Base-by-base conservation (phyloP, 2,329 filamentous ascomycete species). In the Sordariomycetes sp. region DNA sequence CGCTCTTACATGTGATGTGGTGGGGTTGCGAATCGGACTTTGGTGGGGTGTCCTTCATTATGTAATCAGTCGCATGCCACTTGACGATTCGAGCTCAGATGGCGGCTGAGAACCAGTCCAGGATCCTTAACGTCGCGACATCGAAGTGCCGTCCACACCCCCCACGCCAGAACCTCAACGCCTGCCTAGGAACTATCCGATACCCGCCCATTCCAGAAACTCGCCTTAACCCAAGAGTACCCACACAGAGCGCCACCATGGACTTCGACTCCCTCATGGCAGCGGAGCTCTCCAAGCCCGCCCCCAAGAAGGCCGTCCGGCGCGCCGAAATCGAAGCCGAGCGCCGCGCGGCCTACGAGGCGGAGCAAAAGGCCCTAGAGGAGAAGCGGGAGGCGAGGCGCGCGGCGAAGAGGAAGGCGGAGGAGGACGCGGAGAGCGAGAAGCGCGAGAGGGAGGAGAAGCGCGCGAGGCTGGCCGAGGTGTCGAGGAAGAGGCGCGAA, bases 211-310 rank as follows among this genome's bases (percentile, higher is more conserved):
- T 6, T 12, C 36, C 5, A 39, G 12, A 13, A 12, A 39, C 36
- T 4, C 36, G 36, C 17, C 10, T 39, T 12, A 39, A 32, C 28
- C 28, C 28, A 8, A 32, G 8, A 32, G 4, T 3, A 32, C 28
- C 28, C 3, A 20, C 3, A 24, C 45, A 50, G 15, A 5, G 6
- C n/a, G n/a, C 10, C 48, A 76, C 60, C 63, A 99, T 99, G 94
- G 91, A 99, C 72, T 99, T 99, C 75, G 90, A 90, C 60, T 82
- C 90, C 39, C 76, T 99, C 53, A 95, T 99, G 89, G 84, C 88
- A 65, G 87, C 90, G 67, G 90, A 96, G 72, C 94, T 99, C 66
- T 83, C 88, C 65, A 95, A 94, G 70, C 78, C 85, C 63, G 89
- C 89, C 70, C 72, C 79, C 57, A 62, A 72, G 50, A 96, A 95